Evolutionary conservation across 139 green algal genomes (phyloP).

Genomic region (Picochlorum sp.): DNA sequence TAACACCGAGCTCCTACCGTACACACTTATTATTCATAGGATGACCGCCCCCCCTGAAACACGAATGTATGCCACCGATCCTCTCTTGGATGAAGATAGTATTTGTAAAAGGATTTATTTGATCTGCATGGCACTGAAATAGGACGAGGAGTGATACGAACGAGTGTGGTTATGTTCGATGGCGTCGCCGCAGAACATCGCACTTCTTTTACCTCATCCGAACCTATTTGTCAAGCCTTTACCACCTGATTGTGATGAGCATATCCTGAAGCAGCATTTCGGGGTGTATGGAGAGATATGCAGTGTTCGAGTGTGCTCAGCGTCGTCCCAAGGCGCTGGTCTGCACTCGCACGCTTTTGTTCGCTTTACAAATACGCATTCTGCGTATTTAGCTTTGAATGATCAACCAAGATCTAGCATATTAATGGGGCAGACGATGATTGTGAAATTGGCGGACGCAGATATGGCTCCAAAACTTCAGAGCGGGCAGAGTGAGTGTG

Average conservation of each 20-base stretch:
- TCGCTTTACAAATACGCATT: neutral
- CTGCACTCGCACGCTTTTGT: constrained; percentile 6
- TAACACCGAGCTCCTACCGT: too few species aligned
- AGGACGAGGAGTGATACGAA: too few species aligned
- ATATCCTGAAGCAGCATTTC: neutral
- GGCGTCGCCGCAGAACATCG: too few species aligned
- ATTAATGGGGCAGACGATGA: constrained; percentile 10
- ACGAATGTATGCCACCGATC: too few species aligned
- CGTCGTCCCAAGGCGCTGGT: neutral
- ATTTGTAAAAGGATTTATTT: too few species aligned
- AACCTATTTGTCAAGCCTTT: constrained; percentile 3
- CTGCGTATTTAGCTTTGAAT: constrained; percentile 9
- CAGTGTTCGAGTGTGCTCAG: neutral
- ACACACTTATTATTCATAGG: too few species aligned
- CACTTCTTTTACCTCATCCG: neutral
- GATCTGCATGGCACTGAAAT: too few species aligned
- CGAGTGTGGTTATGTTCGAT: too few species aligned
- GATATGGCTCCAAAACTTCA: constrained; percentile 25
- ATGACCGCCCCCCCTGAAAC: too few species aligned
- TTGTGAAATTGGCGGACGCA: constrained; percentile 24
- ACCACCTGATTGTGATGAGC: neutral
- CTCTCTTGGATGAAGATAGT: too few species aligned
- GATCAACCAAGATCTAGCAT: constrained; percentile 1
- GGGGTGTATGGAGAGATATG: constrained; percentile 2
- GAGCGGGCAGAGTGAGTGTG: constrained; percentile 11